Conservation (phyloP, 2,329 filamentous ascomycete genomes). For the Xylaria sp. region DNA sequence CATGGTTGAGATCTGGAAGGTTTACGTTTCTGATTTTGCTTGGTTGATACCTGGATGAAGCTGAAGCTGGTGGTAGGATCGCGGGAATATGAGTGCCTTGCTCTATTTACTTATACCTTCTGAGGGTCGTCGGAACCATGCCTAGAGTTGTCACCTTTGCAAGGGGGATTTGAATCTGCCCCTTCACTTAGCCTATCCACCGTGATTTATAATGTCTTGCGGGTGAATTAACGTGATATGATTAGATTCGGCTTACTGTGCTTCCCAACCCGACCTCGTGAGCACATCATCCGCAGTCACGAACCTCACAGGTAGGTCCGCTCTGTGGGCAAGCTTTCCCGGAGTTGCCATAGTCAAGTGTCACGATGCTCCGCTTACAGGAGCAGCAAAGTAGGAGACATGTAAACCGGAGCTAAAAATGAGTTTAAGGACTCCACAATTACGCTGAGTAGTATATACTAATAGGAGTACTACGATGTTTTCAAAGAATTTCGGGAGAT, state of each 20-base stretch:
- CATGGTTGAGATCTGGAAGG: slow-evolving; percentile 11
- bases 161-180: too few relatives aligned
- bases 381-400: not conserved
- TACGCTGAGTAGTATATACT: slow-evolving; percentile 5
- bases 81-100: not conserved
- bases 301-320: not conserved
- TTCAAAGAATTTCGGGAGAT: not conserved
- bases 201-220: not conserved
- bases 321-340: not conserved
- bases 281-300: not conserved
- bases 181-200: not conserved
- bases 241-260: not conserved
- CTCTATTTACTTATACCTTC: not conserved
- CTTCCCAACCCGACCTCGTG: not conserved
- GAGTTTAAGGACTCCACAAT: not conserved
- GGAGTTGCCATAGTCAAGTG: not conserved
- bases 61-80: not conserved
- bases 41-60: not conserved
- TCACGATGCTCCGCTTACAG: not conserved
- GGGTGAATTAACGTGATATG: not conserved
- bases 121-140: not conserved
- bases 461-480: not conserved
- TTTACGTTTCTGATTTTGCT: not conserved
- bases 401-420: not conserved
- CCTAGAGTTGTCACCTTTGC: too few relatives aligned